Evolutionary conservation across 805 yeast species (phyloP).

Genomic region (Torulaspora gathmanii): DNA sequence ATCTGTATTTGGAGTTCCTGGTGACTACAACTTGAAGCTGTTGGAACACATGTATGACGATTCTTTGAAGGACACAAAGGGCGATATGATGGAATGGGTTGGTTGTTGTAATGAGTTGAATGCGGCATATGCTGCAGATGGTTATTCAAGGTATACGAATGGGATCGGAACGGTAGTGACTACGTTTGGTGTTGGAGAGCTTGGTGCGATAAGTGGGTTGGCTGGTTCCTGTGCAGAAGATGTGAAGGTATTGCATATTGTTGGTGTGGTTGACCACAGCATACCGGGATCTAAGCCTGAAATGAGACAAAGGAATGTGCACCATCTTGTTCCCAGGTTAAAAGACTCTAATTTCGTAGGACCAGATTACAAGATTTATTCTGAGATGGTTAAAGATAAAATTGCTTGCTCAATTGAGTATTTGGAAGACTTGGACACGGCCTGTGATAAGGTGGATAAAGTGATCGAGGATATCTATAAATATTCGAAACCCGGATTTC

Average conservation of each 20-base stretch:
- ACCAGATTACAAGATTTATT: conserved; percentile 66
- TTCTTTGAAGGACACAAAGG: conserved; percentile 4
- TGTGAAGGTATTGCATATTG: conserved; percentile 70
- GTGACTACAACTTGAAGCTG: conserved; percentile 65
- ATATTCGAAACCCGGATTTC: conserved; percentile 73
- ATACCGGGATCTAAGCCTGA: conserved; percentile 8
- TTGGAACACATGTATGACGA: conserved; percentile 61
- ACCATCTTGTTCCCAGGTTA: conserved; percentile 56
- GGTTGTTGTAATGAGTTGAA: conserved; percentile 88
- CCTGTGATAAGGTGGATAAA: conserved; percentile 56
- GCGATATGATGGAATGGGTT: conserved; percentile 51
- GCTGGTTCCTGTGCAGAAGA: conserved; percentile 84
- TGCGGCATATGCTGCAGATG: conserved; percentile 88
- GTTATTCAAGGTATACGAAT: conserved; percentile 60
- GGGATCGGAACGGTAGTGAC: conserved; percentile 28
- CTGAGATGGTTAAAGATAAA: conserved; percentile 52
- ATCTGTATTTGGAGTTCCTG: conserved; percentile 74
- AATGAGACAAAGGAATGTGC: conserved; percentile 39
- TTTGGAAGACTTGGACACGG: conserved; percentile 42
- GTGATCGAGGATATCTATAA: conserved; percentile 53
- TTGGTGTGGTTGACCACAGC: conserved; percentile 41
- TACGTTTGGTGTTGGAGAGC: conserved; percentile 81
- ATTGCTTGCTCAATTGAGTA: conserved; percentile 54
- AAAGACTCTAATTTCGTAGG: conserved; percentile 40
- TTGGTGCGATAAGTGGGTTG: conserved; percentile 71